Conservation (phyloP, 352 stramenopile genomes). For the Thraustochytrium sp. region DNA sequence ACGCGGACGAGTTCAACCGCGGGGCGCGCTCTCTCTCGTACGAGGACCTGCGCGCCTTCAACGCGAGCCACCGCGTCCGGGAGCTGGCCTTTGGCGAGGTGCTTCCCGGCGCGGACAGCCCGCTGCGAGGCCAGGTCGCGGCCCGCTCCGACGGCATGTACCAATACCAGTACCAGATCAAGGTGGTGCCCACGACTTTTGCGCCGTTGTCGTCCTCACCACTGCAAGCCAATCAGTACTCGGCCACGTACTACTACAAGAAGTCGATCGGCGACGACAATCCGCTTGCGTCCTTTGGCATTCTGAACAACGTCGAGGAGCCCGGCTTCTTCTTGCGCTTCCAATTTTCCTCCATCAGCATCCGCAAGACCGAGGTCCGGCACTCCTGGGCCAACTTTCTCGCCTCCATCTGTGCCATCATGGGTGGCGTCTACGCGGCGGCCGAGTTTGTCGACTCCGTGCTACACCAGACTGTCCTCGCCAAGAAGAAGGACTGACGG, state of each 20-base stretch:
- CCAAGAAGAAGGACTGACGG: conserved; percentile 26
- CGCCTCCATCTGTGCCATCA: conserved; percentile 81
- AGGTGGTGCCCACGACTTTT: conserved; percentile 94
- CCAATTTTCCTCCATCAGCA: conserved; percentile 90
- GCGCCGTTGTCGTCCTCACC: conserved; percentile 71
- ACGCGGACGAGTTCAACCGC: neutral
- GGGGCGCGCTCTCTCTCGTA: conserved; percentile 22
- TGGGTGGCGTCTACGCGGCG: conserved; percentile 81
- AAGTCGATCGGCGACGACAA: conserved; percentile 81
- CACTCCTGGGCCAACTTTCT: conserved; percentile 73
- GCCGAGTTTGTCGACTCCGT: conserved; percentile 51
- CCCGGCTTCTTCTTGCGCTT: conserved; percentile 93
- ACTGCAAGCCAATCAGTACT: conserved; percentile 94
- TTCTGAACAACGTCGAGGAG: conserved; percentile 47
- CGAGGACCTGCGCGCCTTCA: conserved; percentile 62
- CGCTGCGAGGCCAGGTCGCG: conserved; percentile 57
- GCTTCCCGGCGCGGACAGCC: conserved; percentile 55
- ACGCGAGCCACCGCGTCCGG: conserved; percentile 70
- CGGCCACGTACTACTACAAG: conserved; percentile 68
- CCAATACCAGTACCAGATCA: conserved; percentile 57
- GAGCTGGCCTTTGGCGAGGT: conserved; percentile 66
- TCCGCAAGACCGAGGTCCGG: conserved; percentile 85
- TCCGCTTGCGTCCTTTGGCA: conserved; percentile 61
- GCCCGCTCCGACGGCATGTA: conserved; percentile 58
- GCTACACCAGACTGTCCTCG: conserved; percentile 27